Evolutionary conservation across 768 basidiomycete species (phyloP).

Genomic region (Chiua virens): DNA sequence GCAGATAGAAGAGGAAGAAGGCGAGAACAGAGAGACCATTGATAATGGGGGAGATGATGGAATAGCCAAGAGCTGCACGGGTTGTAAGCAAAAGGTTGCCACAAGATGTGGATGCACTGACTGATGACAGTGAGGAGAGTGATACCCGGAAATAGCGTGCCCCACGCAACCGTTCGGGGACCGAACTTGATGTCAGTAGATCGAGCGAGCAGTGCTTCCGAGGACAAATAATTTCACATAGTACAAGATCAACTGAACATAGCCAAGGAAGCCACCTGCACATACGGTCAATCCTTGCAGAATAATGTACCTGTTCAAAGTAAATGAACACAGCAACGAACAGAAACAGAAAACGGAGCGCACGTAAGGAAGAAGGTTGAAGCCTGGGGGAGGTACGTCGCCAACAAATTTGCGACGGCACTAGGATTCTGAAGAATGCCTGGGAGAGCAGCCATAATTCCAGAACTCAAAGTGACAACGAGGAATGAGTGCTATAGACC

Average conservation of each 20-base stretch:
- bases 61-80: constrained; percentile 67
- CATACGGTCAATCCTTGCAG: constrained; percentile 80
- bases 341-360: constrained; percentile 12
- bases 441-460: constrained; percentile 72
- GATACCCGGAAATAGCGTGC: constrained; percentile 66
- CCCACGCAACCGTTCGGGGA: constrained; percentile 68
- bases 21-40: constrained; percentile 83
- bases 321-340: background rate
- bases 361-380: constrained; percentile 92
- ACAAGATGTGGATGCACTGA: constrained; percentile 32
- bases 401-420: constrained; percentile 68
- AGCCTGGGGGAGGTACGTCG: constrained; percentile 74
- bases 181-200: constrained; percentile 84
- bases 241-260: constrained; percentile 75
- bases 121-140: constrained; percentile 85
- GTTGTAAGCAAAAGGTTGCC: background rate
- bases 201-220: constrained; percentile 84
- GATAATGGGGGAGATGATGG: constrained; percentile 89
- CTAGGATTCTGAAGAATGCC: constrained; percentile 65
- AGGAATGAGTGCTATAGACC: constrained; percentile 83
- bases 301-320: constrained; percentile 59
- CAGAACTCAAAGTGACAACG: constrained; percentile 81
- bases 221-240: constrained; percentile 88
- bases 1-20: constrained; percentile 80
- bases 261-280: constrained; percentile 78